phyloP scores from a whole-genome alignment of 768 basidiomycete species.

The Kwoniella dejecticola region DNA sequence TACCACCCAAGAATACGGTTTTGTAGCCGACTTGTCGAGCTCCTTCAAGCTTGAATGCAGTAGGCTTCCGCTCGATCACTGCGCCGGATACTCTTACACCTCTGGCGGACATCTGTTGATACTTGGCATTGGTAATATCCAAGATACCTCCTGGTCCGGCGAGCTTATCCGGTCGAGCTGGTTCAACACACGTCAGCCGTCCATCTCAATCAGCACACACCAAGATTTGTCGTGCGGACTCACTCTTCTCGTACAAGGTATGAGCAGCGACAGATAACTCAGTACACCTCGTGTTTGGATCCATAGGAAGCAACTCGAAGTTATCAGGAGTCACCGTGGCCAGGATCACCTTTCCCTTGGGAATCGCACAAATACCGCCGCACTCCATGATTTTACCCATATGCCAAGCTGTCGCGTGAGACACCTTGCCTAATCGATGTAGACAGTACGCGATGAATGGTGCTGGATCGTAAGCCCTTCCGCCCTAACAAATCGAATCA shows the following conservation, averaged over 20 bases:
- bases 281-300: background rate
- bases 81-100: conserved; percentile 19
- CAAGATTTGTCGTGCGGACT: background rate
- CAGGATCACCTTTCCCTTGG: conserved; percentile 16
- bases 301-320: conserved; percentile 19
- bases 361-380: conserved; percentile 23
- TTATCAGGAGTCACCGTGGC: conserved; percentile 15
- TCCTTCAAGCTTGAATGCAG: conserved; percentile 22
- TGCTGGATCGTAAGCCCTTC: conserved; percentile 22
- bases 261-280: conserved; percentile 22
- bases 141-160: conserved; percentile 20
- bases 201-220: too few species aligned
- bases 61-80: conserved; percentile 1
- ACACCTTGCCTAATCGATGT: background rate
- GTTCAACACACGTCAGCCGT: background rate
- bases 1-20: conserved; percentile 20
- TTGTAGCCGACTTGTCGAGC: conserved; percentile 19
- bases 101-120: conserved; percentile 6
- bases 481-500: background rate
- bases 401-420: conserved; percentile 15
- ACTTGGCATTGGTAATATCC: conserved; percentile 7
- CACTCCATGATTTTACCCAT: conserved; percentile 31
- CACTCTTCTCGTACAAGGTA: conserved; percentile 13
- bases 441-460: conserved; percentile 14
- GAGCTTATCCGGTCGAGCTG: conserved; percentile 21